Conservation (phyloP, 495 filamentous ascomycete genomes). For the Neurospora cerealis region DNA sequence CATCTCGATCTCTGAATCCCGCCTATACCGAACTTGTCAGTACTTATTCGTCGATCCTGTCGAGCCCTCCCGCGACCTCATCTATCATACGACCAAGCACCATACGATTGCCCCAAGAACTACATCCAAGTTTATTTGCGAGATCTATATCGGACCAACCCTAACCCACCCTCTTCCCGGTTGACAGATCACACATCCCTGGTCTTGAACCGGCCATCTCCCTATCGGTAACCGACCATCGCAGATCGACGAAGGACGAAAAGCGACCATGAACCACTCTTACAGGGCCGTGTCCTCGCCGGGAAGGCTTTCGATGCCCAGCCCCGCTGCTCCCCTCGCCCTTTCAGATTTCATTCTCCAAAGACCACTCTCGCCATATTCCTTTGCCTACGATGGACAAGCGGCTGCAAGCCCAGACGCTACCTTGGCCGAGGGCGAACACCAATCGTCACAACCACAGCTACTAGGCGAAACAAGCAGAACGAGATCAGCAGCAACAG, state of each 20-base stretch:
- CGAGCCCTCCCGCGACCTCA: background rate
- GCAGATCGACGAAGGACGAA: background rate
- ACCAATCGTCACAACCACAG: background rate
- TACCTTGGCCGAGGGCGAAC: slow-evolving; percentile 2
- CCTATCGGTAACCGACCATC: background rate
- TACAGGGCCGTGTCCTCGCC: slow-evolving; percentile 4
- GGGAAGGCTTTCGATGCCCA: slow-evolving; percentile 6
- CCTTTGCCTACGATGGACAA: slow-evolving; percentile 9
- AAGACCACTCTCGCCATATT: slow-evolving; percentile 9
- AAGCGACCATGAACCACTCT: slow-evolving; percentile 14
- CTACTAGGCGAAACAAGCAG: background rate
- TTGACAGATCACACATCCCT: slow-evolving; percentile 1
- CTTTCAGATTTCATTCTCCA: slow-evolving; percentile 17
- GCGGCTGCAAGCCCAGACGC: background rate
- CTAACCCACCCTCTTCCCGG: background rate
- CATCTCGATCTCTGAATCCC: background rate
- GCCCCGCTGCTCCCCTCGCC: slow-evolving; percentile 13
- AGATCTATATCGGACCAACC: background rate
- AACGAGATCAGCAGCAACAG: background rate
- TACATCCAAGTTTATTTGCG: background rate
- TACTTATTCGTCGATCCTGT: background rate
- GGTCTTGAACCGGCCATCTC: background rate
- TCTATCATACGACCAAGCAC: background rate
- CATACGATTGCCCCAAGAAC: background rate
- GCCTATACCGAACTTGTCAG: background rate